Percentiles rank a stretch among this genome's conserved stretches.
These are phyloP conservation scores for Paecilomyces niveus DNA, from an alignment of 2,329 filamentous ascomycete genomes.

Conservation along the genomic window DNA sequence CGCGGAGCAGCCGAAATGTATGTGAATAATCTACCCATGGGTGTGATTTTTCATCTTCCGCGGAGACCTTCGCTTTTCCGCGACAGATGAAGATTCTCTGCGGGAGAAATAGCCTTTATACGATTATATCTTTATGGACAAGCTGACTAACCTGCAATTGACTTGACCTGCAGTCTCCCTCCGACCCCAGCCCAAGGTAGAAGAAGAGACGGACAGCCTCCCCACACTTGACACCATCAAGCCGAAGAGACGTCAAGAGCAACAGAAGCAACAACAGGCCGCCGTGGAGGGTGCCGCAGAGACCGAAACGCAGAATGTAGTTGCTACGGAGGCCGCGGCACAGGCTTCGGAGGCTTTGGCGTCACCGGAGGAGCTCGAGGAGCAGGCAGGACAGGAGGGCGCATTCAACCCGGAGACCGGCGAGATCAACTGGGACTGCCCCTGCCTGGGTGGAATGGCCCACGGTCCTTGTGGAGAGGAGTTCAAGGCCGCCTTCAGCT, in stretches of 20 bases:
- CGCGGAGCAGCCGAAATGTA: conserved; percentile 73
- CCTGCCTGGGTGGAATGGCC: conserved; percentile 95
- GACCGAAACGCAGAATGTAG: conserved; percentile 2
- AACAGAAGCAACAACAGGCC: conserved; percentile 17
- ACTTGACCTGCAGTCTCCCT: conserved; percentile 21
- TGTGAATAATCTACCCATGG: conserved; percentile 23
- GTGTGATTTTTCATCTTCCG: conserved; percentile 1
- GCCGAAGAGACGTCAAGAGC: conserved; percentile 40
- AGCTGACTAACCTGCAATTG: background rate
- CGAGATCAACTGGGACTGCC: conserved; percentile 99
- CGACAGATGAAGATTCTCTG: background rate
- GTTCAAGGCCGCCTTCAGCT: conserved; percentile 94
- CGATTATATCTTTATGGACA: background rate
- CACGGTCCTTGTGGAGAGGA: conserved; percentile 91
- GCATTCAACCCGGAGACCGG: conserved; percentile 98
- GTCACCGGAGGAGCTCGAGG: conserved; percentile 55
- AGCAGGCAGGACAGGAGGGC: conserved; percentile 77
- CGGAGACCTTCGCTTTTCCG: background rate
- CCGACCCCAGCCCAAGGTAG: conserved; percentile 13
- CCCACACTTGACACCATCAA: conserved; percentile 62
- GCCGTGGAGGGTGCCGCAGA: conserved; percentile 11
- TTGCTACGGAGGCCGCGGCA: conserved; percentile 8
- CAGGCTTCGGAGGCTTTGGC: conserved; percentile 18
- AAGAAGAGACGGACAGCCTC: conserved; percentile 35
- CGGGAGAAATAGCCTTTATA: background rate